Evolutionary conservation across 345 rosid genomes (phyloP).

Genomic region (Linum lewisii): DNA sequence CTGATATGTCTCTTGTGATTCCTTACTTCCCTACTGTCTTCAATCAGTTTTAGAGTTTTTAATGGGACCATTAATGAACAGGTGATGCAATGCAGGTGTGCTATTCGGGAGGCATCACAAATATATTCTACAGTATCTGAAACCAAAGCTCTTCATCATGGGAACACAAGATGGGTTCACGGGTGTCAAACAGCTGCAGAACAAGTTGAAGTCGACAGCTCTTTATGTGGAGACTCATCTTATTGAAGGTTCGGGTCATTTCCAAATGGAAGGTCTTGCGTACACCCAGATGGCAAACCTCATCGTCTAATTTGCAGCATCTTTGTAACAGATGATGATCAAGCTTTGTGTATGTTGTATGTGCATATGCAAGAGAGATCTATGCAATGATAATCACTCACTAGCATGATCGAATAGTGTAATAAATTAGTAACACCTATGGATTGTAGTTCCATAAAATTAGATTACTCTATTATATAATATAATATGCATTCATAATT

Average conservation of each 20-base stretch:
- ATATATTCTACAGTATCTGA: conserved; percentile 53
- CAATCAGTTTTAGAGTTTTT: not conserved
- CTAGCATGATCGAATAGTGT: too few species aligned
- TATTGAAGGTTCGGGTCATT: conserved; percentile 78
- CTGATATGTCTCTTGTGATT: not conserved
- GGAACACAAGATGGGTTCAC: conserved; percentile 89
- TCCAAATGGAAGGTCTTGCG: conserved; percentile 89
- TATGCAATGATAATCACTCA: too few species aligned
- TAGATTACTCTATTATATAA: too few species aligned
- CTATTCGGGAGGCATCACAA: conserved; percentile 88
- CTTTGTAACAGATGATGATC: conserved; percentile 28
- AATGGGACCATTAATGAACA: too few species aligned
- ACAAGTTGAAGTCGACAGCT: conserved; percentile 57
- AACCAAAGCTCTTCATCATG: conserved; percentile 90
- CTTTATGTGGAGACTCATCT: conserved; percentile 63
- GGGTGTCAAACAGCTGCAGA: conserved; percentile 69
- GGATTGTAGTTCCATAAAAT: too few species aligned
- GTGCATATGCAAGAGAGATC: too few species aligned
- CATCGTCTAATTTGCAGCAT: conserved; percentile 46
- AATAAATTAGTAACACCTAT: too few species aligned
- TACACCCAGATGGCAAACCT: conserved; percentile 67
- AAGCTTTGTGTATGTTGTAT: too few species aligned
- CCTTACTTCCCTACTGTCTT: not conserved
- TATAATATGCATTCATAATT: too few species aligned
- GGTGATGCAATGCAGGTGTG: conserved; percentile 40